phyloP scores from a whole-genome alignment of 2,329 filamentous ascomycete species.

The Calonectria montana region DNA sequence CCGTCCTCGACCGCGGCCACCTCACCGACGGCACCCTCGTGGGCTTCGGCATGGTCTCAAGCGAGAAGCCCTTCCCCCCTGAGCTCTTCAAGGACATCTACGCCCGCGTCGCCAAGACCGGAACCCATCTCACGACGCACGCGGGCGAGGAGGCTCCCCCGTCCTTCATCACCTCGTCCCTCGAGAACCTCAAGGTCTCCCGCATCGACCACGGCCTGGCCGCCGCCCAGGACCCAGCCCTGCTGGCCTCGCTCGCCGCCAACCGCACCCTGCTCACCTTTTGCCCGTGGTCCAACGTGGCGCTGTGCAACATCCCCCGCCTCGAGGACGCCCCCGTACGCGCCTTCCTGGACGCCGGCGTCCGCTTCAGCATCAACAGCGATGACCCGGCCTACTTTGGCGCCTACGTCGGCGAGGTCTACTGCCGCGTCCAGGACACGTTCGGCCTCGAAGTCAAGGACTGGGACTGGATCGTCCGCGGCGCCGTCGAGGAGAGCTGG shows the following conservation, averaged over 20 bases:
- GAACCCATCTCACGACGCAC: constrained; percentile 75
- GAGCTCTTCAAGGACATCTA: constrained; percentile 73
- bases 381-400: constrained; percentile 83
- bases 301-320: constrained; percentile 39
- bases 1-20: constrained; percentile 51
- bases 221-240: constrained; percentile 67
- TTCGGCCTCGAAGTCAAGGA: constrained; percentile 73
- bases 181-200: constrained; percentile 70
- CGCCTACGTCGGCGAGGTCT: constrained; percentile 80
- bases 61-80: constrained; percentile 66
- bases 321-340: constrained; percentile 64
- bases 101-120: constrained; percentile 56
- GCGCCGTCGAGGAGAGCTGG: constrained; percentile 77
- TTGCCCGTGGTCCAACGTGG: constrained; percentile 80
- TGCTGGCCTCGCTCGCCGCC: constrained; percentile 69
- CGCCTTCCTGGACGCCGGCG: constrained; percentile 70
- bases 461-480: constrained; percentile 73
- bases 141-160: constrained; percentile 81
- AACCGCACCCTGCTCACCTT: constrained; percentile 73
- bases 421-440: constrained; percentile 77
- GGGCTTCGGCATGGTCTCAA: constrained; percentile 77
- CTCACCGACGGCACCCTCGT: constrained; percentile 64
- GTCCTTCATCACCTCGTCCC: constrained; percentile 71
- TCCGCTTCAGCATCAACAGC: constrained; percentile 78
- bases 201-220: constrained; percentile 83